Base-by-base conservation (phyloP, 495 filamentous ascomycete genomes). In the Apodospora peruviana region DNA sequence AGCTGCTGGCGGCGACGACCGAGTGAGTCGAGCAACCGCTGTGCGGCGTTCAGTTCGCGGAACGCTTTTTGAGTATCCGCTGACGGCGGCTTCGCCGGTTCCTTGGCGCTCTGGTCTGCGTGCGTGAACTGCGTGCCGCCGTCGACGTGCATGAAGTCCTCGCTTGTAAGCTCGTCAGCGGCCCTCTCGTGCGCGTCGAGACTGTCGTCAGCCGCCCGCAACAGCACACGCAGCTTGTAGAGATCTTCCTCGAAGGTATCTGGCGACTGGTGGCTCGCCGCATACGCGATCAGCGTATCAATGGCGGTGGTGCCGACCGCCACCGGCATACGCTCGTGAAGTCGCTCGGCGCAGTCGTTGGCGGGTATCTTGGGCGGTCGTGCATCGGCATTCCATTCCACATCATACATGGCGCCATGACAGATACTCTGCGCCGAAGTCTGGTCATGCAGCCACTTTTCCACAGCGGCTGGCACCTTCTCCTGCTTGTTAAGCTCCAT, bases 401-500 rank as follows among this genome's bases (percentile, higher is more conserved):
- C 75, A 12, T 61, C 51, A 58, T 78, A 76, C 57, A 75, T 67
- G 17, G 68, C 67, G 0, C 69, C 76, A 41, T 78, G 76, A 48
- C 64, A 72, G 22, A 73, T 37, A 7, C 40, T 32, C 2, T 43
- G 50, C 12, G 37, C n/a, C n/a, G n/a, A n/a, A n/a, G n/a, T n/a
- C 3, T 7, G 45, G 20, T 2, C 7, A 17, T 20, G 32, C 40
- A 2, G 34, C 34, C 23, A 9, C 16, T 24, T 11, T 38, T 2
- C 12, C 9, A 18, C 14, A 19, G 10, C 19, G 32, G 2, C 18
- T 1, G 27, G 27, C 7, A 12, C 5, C 16, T 2, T 37, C 16
- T n/a, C n/a, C n/a, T n/a, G n/a, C n/a, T n/a, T n/a, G n/a, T n/a
- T n/a, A n/a, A n/a, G n/a, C n/a, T n/a, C n/a, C n/a, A n/a, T n/a